Evolutionary conservation across 2,329 filamentous ascomycete species (phyloP).

Genomic region (Penicillium thymicola): DNA sequence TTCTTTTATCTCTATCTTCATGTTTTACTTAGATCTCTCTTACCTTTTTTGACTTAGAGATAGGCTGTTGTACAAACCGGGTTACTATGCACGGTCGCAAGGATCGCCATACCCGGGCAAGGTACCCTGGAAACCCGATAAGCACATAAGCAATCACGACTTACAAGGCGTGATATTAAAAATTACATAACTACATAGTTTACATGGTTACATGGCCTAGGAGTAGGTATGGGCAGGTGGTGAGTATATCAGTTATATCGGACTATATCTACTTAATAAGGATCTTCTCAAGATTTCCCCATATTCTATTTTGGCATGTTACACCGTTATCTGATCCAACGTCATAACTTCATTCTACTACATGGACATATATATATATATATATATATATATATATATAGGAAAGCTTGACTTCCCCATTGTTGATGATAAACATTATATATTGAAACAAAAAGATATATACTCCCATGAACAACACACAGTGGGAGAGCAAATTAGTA

Average conservation of each 20-base stretch:
- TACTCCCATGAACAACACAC: background rate
- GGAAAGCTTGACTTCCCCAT: background rate
- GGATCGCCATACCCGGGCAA: background rate
- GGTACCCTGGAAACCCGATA: background rate
- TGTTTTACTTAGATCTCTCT: background rate
- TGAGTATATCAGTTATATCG: background rate
- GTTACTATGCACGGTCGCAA: conserved; percentile 1
- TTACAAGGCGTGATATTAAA: background rate
- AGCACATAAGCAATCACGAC: conserved; percentile 1
- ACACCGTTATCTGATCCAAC: conserved; percentile 3
- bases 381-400: too few relatives aligned
- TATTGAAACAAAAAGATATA: background rate
- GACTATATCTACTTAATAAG: background rate
- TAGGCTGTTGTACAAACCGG: background rate
- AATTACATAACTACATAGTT: background rate
- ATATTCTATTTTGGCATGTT: background rate
- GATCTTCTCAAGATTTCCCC: background rate
- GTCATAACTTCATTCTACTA: background rate
- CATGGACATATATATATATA: too few relatives aligned
- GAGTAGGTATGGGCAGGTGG: background rate
- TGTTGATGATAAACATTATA: background rate
- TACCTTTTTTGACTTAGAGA: background rate
- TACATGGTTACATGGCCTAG: background rate
- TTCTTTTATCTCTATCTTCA: background rate
- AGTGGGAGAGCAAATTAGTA: background rate